phyloP scores from a whole-genome alignment of 73 alveolate genomes.

The Paramecium tetraurelia region DNA sequence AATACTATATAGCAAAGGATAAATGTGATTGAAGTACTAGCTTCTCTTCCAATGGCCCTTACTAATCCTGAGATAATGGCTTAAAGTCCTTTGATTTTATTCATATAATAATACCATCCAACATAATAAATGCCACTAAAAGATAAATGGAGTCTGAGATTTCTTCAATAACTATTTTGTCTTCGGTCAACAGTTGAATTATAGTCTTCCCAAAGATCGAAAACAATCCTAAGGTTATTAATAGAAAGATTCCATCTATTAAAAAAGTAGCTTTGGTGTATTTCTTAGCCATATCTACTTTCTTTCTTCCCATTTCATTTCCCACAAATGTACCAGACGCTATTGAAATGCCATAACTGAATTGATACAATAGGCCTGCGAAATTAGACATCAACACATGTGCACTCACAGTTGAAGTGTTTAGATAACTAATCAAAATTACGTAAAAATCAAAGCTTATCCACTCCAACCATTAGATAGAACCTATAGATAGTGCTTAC shows the following conservation, averaged over 20 bases:
- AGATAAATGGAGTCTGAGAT: not conserved
- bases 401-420: not conserved
- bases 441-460: not conserved
- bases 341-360: conserved; percentile 31
- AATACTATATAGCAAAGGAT: not conserved
- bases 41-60: not conserved
- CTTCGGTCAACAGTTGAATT: not conserved
- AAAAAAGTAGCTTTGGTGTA: not conserved
- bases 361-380: not conserved
- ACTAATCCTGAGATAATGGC: conserved; percentile 9
- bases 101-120: not conserved
- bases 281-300: conserved; percentile 41
- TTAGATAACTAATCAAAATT: not conserved
- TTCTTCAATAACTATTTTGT: not conserved
- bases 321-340: conserved; percentile 52
- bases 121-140: not conserved
- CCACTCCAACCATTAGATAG: not conserved
- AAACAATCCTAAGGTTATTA: not conserved
- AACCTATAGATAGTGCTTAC: not conserved
- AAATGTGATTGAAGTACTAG: not conserved
- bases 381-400: conserved; percentile 32
- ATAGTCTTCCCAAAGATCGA: not conserved
- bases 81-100: not conserved
- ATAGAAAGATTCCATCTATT: not conserved
- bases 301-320: conserved; percentile 59